Conservation (phyloP, 169 alveolate species). For the Nephromyces sp. region DNA sequence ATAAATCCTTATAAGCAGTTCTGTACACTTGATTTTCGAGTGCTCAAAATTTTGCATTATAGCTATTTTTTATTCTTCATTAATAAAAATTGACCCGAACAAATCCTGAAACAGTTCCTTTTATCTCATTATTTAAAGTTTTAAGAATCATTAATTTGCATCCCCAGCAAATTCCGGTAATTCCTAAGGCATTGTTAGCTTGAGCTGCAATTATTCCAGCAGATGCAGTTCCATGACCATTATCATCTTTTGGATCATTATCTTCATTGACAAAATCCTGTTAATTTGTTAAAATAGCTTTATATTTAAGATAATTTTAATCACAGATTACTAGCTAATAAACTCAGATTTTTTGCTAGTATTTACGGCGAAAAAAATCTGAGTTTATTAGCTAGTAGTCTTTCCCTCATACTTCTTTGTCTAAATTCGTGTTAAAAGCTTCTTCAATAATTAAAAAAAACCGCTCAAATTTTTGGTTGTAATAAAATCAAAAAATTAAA, state of each 20-base stretch:
- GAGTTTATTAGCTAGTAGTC: background rate
- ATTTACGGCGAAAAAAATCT: background rate
- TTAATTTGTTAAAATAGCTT: background rate
- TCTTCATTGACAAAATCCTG: conserved; percentile 48
- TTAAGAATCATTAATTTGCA: conserved; percentile 47
- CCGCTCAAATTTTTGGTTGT: background rate
- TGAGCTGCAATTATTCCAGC: conserved; percentile 55
- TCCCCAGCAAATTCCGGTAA: conserved; percentile 56
- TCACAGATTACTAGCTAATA: background rate
- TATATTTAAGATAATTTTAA: background rate
- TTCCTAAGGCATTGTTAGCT: conserved; percentile 47
- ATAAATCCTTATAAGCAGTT: too few relatives aligned
- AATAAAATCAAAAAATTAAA: background rate
- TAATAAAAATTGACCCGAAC: conserved; percentile 24
- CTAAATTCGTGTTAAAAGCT: background rate
- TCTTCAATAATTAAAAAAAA: background rate
- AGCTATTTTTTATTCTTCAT: too few relatives aligned
- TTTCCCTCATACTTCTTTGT: background rate
- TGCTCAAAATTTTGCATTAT: too few relatives aligned
- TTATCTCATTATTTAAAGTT: conserved; percentile 45
- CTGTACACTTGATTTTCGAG: too few relatives aligned
- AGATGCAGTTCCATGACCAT: conserved; percentile 56
- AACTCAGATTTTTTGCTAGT: background rate
- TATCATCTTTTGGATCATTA: conserved; percentile 45
- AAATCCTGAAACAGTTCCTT: conserved; percentile 48